phyloP scores from a whole-genome alignment of 202 grass and related monocot genomes.

The Bolboschoenoplectus hybrid region DNA sequence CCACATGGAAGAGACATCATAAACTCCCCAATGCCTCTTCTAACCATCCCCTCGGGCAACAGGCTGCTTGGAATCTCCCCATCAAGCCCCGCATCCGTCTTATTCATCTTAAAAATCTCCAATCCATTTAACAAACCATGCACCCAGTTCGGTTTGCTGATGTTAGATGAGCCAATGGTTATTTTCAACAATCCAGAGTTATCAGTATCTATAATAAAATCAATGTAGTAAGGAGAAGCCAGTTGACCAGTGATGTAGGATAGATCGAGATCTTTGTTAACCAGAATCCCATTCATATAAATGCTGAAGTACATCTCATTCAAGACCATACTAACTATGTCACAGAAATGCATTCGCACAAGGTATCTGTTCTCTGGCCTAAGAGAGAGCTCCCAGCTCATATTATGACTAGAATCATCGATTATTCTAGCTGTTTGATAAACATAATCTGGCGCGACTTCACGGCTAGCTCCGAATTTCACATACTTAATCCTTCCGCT shows the following conservation, averaged over 20 bases:
- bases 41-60: conserved; percentile 46
- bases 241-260: conserved; percentile 57
- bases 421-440: conserved; percentile 74
- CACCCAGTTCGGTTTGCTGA: conserved; percentile 48
- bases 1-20: conserved; percentile 68
- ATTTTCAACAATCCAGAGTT: conserved; percentile 53
- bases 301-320: conserved; percentile 78
- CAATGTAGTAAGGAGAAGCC: conserved; percentile 83
- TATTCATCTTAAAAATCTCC: conserved; percentile 97
- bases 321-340: conserved; percentile 69
- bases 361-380: conserved; percentile 64
- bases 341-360: conserved; percentile 91
- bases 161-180: conserved; percentile 57
- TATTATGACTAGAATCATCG: conserved; percentile 47
- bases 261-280: conserved; percentile 69
- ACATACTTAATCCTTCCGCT: conserved; percentile 79
- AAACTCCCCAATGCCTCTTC: conserved; percentile 69
- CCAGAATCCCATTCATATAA: conserved; percentile 75
- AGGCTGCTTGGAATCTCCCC: conserved; percentile 53
- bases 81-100: conserved; percentile 59
- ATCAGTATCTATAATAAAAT: conserved; percentile 66
- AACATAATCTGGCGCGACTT: conserved; percentile 78
- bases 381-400: conserved; percentile 75
- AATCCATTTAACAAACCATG: conserved; percentile 80
- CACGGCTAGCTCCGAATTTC: conserved; percentile 61